Conservation (phyloP, 495 filamentous ascomycete species). For the Podospora bellae-mahoneyi region DNA sequence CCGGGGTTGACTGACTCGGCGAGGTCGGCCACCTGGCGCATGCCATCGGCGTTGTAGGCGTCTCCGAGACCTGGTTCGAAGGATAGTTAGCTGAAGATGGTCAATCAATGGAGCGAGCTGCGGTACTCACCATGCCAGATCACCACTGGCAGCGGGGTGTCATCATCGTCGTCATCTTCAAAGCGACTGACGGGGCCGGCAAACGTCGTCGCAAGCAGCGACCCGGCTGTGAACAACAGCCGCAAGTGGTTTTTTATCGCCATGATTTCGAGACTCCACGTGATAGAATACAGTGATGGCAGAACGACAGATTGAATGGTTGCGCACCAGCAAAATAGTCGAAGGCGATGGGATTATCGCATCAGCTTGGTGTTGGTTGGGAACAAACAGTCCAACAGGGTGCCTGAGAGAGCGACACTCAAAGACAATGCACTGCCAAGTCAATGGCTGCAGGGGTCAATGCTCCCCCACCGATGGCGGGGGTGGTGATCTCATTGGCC, state of each 20-base stretch:
- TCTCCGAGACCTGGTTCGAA: constrained; percentile 49
- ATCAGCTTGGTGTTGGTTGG: background rate
- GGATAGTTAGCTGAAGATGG: background rate
- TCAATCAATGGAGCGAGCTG: background rate
- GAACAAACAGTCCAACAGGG: background rate
- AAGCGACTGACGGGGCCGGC: constrained; percentile 24
- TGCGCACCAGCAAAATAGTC: constrained; percentile 2
- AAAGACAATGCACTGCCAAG: background rate
- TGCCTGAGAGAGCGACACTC: background rate
- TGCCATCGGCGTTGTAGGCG: constrained; percentile 70
- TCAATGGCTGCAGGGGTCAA: background rate
- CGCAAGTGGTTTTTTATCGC: constrained; percentile 19
- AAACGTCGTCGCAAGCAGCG: constrained; percentile 27
- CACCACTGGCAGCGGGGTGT: constrained; percentile 73
- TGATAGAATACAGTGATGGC: background rate
- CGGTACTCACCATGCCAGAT: constrained; percentile 80
- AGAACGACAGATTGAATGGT: background rate
- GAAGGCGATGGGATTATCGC: background rate
- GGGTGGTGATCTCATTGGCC: background rate
- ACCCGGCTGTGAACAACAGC: constrained; percentile 28
- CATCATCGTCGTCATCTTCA: constrained; percentile 38
- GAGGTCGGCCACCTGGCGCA: constrained; percentile 62
- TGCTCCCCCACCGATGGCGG: background rate
- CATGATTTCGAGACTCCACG: constrained; percentile 19
- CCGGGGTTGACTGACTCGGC: constrained; percentile 71